phyloP scores from a whole-genome alignment of 345 rosid species.

The thale cress (Arabidopsis thaliana) region TAIR10.1 NC_003076.8:21419501-21420000 shows the following conservation, averaged over 20 bases:
- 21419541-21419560: slow-evolving; percentile 32
- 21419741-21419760: slow-evolving; percentile 10
- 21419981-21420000: slow-evolving; percentile 89
- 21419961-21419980: slow-evolving; percentile 70
- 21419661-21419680: not conserved
- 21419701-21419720: slow-evolving; percentile 1
- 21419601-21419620: slow-evolving; percentile 3
- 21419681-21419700: not conserved
- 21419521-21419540: slow-evolving; percentile 7
- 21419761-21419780: slow-evolving; percentile 33
- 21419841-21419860: slow-evolving; percentile 80
- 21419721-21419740: not conserved
- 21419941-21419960: slow-evolving; percentile 73
- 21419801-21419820: slow-evolving; percentile 74
- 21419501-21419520: slow-evolving; percentile 1
- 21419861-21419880: slow-evolving; percentile 74
- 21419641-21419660: slow-evolving; percentile 9
- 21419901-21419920: slow-evolving; percentile 73
- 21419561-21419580: slow-evolving; percentile 32
- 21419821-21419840: slow-evolving; percentile 77
- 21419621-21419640: slow-evolving; percentile 22
- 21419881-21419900: slow-evolving; percentile 68
- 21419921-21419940: slow-evolving; percentile 62
- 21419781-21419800: slow-evolving; percentile 79
- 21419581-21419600: slow-evolving; percentile 26